Evolutionary conservation across 176 grass and related monocot genomes (phyloP), one percentile per base, ranked within the genome.

Genomic region (Avena atlantica): DNA sequence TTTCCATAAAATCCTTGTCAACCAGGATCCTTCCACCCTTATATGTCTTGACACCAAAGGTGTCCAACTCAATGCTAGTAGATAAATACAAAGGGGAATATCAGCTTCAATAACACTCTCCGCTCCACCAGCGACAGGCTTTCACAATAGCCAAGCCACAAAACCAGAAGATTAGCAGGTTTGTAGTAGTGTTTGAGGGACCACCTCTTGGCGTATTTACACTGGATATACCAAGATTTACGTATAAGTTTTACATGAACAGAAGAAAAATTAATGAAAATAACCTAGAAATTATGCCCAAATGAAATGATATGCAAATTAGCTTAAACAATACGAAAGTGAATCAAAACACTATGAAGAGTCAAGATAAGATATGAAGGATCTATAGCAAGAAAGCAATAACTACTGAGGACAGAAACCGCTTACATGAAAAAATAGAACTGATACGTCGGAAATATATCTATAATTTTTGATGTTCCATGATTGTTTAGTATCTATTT

Each of bases 1-100:
- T 97, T 48, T 92, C 94, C 90, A 83, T 97, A 45, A 97, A 94
- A 64, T 86, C 89, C 15, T 92, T 88, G 47, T 97, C 95, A 1
- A 94, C 92, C 55, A 85, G 59, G 76, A 94, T 81, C 77, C 92
- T 94, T 70, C 92, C 92, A 11, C 61, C 81, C 84, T 94, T 97
- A 70, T 94, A 92, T 21, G 84, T 92, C 27, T 97, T 79, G 13
- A 97, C 92, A 62, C 95, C 92, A 68, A 97, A 81, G 19, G 72
- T 4, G 23, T 97, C 88, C 87, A 94, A 80, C n/a, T 90, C 95
- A 92, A 34, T 82, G 24, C 86, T 90, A 60, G 31, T 34, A 34
- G 31, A 90, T 88, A 31, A 92, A 97, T 15, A 97, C 88, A 29
- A 97, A 42, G 86, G 57, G 94, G 90, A 40, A 94, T 83, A 87